Conservation (phyloP, 176 grass and related monocot genomes). For the Puya raimondii region DNA sequence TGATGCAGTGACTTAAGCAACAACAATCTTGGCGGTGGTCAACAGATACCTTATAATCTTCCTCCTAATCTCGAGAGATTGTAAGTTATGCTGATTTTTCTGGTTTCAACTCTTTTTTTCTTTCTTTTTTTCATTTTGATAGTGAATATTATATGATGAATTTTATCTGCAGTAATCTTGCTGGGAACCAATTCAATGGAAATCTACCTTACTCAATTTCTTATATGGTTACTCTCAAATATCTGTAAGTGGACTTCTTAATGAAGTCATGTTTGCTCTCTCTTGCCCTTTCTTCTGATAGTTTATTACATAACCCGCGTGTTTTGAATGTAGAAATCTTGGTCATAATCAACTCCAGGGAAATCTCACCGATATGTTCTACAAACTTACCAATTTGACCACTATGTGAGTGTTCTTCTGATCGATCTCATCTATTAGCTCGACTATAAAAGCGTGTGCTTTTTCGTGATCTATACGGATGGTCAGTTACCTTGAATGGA, state of each 20-base stretch:
- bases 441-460: not conserved
- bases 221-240: constrained; percentile 13
- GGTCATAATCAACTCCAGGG: constrained; percentile 68
- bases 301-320: constrained; percentile 9
- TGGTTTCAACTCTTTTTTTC: not conserved
- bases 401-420: constrained; percentile 51
- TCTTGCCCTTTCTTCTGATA: not conserved
- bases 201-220: constrained; percentile 12
- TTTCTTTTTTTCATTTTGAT: not conserved
- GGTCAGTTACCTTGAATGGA: too few relatives aligned
- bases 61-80: constrained; percentile 70
- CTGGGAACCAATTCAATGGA: constrained; percentile 9
- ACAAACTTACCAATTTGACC: constrained; percentile 54
- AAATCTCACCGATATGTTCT: constrained; percentile 47
- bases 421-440: not conserved
- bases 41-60: constrained; percentile 58
- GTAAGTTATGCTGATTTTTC: constrained; percentile 30
- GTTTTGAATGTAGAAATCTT: constrained; percentile 55
- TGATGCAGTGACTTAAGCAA: constrained; percentile 61
- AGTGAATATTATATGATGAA: not conserved
- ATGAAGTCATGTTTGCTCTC: constrained; percentile 6
- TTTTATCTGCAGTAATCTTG: constrained; percentile 17
- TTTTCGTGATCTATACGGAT: too few relatives aligned
- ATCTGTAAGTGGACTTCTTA: constrained; percentile 47
- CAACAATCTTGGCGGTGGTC: constrained; percentile 68